Evolutionary conservation across 345 rosid genomes (phyloP).

Genomic region (Raphanus raphanistrum): DNA sequence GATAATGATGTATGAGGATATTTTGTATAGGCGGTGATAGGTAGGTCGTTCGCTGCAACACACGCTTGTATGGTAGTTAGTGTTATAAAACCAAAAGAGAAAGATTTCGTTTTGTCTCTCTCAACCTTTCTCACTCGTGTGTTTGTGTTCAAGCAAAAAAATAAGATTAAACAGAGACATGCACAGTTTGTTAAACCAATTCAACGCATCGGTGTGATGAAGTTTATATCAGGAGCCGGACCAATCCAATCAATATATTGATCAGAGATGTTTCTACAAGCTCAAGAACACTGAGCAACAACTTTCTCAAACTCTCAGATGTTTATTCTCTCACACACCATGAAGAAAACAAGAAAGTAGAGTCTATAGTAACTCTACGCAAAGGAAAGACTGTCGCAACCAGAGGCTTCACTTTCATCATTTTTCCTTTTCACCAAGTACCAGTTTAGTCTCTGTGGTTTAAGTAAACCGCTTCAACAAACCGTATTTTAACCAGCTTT

Average conservation of each 20-base stretch:
- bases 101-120: not conserved
- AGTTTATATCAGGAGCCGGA: too few species aligned
- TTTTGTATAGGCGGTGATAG: not conserved
- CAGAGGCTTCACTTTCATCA: too few species aligned
- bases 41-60: slow-evolving; percentile 7
- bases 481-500: too few species aligned
- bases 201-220: too few species aligned
- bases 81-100: not conserved
- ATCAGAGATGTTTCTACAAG: not conserved
- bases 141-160: not conserved
- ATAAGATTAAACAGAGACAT: not conserved
- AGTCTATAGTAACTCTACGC: too few species aligned
- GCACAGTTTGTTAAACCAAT: not conserved
- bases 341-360: too few species aligned
- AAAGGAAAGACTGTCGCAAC: too few species aligned
- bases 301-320: not conserved
- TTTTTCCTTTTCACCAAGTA: too few species aligned
- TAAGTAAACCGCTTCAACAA: too few species aligned
- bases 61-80: slow-evolving; percentile 27
- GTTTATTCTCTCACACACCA: not conserved
- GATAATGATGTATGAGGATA: slow-evolving; percentile 11
- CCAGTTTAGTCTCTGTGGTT: too few species aligned
- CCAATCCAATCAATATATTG: not conserved
- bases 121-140: not conserved
- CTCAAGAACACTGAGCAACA: not conserved